Base-by-base conservation (phyloP, 345 rosid genomes). In the Sonneratia alba region DNA sequence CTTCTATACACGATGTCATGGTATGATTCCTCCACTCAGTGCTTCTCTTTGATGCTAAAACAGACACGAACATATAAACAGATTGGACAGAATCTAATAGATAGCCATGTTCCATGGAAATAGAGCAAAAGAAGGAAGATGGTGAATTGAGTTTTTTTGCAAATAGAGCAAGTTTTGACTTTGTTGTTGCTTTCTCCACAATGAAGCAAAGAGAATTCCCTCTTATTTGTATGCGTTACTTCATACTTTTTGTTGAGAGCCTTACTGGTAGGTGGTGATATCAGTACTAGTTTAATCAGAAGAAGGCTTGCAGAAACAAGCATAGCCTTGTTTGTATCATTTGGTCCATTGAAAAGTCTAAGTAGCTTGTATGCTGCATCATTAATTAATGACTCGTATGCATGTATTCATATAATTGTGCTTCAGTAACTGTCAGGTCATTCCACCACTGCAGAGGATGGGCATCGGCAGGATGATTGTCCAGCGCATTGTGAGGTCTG, bases 391-490 rank as follows among this genome's bases (percentile, higher is more conserved):
- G 43, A 40, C 57, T 34, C 38, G 68, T 27, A 27, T 59, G 45
- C 67, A 43, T 66, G 14, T 74, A 61, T 47, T 74, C 68, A 76
- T 84, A 73, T 82, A 73, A 82, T 81, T 71, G 67, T 79, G 83
- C 73, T 77, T 76, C 83, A 78, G 81, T 86, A 77, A 65, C 68
- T 84, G 77, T 74, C 91, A 93, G 97, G 96, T 91, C 75, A 40
- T 78, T 67, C 97, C 98, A 81, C 84, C 90, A 7, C 71, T 87
- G 24, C 88, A 68, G 57, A 71, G 89, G 69, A 79, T 88, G 89
- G 98, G 97, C 63, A 88, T 91, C 69, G 96, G 97, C 71, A 79
- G 77, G 81, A 77, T 91, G 81, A 90, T 94, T 45, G 87, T 89
- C 71, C 80, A 81, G 74, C 84, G 83, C 78, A 85, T 94, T 63